Percentiles rank a stretch among this genome's conserved stretches.
Evolutionary conservation across 2,329 filamentous ascomycete species (phyloP).

Genomic region (Fusarium floridanum): DNA sequence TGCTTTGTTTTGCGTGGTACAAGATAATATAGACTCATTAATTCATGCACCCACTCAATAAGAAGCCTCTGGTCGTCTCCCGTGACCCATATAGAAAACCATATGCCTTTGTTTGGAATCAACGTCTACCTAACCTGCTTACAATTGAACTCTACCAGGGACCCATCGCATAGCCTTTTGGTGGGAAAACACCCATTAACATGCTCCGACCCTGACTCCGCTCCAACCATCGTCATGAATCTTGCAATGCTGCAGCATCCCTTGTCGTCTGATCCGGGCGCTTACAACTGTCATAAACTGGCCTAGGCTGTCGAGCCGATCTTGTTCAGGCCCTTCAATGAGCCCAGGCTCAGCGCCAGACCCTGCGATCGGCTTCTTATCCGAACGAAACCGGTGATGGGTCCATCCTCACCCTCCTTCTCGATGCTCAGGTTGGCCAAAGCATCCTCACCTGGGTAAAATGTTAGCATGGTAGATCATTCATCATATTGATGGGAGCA

Average conservation of each 20-base stretch:
- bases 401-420: conserved; percentile 94
- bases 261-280: conserved; percentile 29
- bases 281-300: conserved; percentile 21
- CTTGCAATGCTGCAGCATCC: conserved; percentile 40
- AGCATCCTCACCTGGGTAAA: conserved; percentile 89
- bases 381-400: conserved; percentile 95
- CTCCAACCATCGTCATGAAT: conserved; percentile 48
- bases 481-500: not conserved
- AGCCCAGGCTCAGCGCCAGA: conserved; percentile 91
- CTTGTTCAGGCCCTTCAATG: conserved; percentile 94
- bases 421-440: conserved; percentile 98
- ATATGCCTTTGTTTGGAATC: conserved; percentile 44
- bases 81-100: conserved; percentile 17
- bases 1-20: not conserved
- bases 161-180: conserved; percentile 48
- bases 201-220: conserved; percentile 50
- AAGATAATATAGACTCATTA: conserved; percentile 14
- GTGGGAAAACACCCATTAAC: conserved; percentile 51
- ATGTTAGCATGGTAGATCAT: conserved; percentile 40
- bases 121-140: conserved; percentile 48
- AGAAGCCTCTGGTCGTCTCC: not conserved
- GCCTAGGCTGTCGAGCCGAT: conserved; percentile 61
- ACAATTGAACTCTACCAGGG: conserved; percentile 48
- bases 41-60: not conserved
- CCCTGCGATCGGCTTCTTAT: conserved; percentile 98